Conservation (phyloP, 2,329 filamentous ascomycete species). For the Beauveria brongniartii region DNA sequence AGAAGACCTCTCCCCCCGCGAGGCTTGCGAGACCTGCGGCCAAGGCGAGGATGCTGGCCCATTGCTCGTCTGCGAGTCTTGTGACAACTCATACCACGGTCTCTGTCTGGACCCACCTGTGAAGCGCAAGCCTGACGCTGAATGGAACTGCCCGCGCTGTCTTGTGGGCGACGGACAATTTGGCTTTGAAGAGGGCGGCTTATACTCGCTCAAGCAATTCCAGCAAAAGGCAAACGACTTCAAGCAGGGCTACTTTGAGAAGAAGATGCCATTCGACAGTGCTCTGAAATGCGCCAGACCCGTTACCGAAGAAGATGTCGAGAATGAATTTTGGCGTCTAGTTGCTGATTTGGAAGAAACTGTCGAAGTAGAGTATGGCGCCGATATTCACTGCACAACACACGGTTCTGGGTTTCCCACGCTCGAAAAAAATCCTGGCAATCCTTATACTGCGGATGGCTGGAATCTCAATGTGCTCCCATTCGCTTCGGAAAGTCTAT, state of each 20-base stretch:
- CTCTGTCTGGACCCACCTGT: constrained; percentile 82
- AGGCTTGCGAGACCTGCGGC: constrained; percentile 81
- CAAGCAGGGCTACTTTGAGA: constrained; percentile 87
- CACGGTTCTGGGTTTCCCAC: constrained; percentile 97
- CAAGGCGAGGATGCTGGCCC: constrained; percentile 64
- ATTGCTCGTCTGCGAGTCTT: constrained; percentile 81
- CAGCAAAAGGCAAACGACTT: constrained; percentile 94
- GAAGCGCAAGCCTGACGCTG: constrained; percentile 66
- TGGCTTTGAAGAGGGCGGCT: constrained; percentile 90
- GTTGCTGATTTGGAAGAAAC: constrained; percentile 92
- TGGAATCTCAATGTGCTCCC: constrained; percentile 96
- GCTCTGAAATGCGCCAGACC: constrained; percentile 71
- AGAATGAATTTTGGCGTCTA: constrained; percentile 92
- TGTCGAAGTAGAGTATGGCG: constrained; percentile 95
- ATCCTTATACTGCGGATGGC: constrained; percentile 79
- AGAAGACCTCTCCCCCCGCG: constrained; percentile 36
- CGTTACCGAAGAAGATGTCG: constrained; percentile 90
- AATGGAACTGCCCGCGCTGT: constrained; percentile 95
- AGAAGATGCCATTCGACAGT: constrained; percentile 81
- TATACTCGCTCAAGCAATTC: constrained; percentile 92
- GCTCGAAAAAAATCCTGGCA: constrained; percentile 78
- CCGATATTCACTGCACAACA: constrained; percentile 95
- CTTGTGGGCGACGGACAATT: constrained; percentile 95
- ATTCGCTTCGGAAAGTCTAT: constrained; percentile 82
- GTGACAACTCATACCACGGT: constrained; percentile 80